Conservation (phyloP, 2,329 filamentous ascomycete genomes). For the Fusarium circinatum region DNA sequence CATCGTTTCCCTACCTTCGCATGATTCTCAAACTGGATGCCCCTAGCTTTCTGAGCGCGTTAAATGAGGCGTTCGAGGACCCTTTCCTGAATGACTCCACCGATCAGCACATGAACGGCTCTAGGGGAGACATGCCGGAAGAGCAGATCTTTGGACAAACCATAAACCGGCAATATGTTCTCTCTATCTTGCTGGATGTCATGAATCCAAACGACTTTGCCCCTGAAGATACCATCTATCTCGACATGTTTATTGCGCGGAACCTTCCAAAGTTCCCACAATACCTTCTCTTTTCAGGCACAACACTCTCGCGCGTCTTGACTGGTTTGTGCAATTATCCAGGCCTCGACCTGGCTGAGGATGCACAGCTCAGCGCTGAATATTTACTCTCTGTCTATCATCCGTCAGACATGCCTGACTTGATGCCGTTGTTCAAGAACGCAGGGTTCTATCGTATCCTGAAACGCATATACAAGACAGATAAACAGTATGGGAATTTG, state of each 20-base stretch:
- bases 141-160: slow-evolving; percentile 75
- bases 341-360: slow-evolving; percentile 81
- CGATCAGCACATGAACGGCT: slow-evolving; percentile 66
- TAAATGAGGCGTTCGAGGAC: slow-evolving; percentile 98
- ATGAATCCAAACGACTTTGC: slow-evolving; percentile 84
- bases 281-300: slow-evolving; percentile 90
- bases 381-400: slow-evolving; percentile 95
- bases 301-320: slow-evolving; percentile 83
- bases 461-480: slow-evolving; percentile 85
- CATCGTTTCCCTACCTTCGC: slow-evolving; percentile 85
- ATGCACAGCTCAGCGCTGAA: slow-evolving; percentile 96
- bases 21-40: slow-evolving; percentile 89
- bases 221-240: slow-evolving; percentile 85
- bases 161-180: slow-evolving; percentile 90
- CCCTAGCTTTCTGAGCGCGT: slow-evolving; percentile 89
- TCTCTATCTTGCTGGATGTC: slow-evolving; percentile 89
- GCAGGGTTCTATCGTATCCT: slow-evolving; percentile 91
- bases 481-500: slow-evolving; percentile 82
- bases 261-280: slow-evolving; percentile 97
- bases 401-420: slow-evolving; percentile 78
- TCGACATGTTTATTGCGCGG: slow-evolving; percentile 98
- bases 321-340: slow-evolving; percentile 87
- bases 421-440: slow-evolving; percentile 81
- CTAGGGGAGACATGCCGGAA: slow-evolving; percentile 64
- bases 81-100: slow-evolving; percentile 86